phyloP scores from a whole-genome alignment of 306 rosid species.

The barrel medic (Medicago truncatula) region DNA sequence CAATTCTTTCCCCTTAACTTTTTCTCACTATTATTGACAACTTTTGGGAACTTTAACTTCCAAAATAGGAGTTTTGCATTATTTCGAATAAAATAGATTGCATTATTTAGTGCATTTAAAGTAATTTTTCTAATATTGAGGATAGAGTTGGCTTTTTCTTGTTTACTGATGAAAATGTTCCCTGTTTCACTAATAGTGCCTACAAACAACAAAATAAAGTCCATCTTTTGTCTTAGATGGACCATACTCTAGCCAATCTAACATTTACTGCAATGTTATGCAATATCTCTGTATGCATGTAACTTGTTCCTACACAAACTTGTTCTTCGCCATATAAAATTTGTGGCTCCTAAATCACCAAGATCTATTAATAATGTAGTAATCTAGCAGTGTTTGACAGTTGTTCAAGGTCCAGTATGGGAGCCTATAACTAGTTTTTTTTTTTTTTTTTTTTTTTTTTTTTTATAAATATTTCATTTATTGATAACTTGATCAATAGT shows the following conservation, averaged over 20 bases:
- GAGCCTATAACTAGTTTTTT: constrained; percentile 4
- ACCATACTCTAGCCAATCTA: constrained; percentile 35
- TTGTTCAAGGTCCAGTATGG: constrained; percentile 41
- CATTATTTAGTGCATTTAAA: not conserved
- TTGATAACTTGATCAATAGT: not conserved
- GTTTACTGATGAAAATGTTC: not conserved
- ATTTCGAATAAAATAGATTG: constrained; percentile 34
- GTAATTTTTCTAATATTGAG: constrained; percentile 35
- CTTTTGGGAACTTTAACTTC: constrained; percentile 27
- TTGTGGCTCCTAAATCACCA: constrained; percentile 41
- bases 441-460: not conserved
- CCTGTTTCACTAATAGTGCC: not conserved
- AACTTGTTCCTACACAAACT: constrained; percentile 24
- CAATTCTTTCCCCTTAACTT: constrained; percentile 32
- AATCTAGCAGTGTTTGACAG: constrained; percentile 25
- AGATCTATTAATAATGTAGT: constrained; percentile 22
- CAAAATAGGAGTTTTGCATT: constrained; percentile 32
- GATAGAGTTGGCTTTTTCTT: constrained; percentile 9
- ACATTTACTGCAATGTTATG: constrained; percentile 34
- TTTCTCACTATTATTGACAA: constrained; percentile 39
- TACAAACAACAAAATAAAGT: constrained; percentile 23
- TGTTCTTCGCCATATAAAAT: constrained; percentile 33
- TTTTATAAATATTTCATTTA: not conserved
- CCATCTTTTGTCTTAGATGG: constrained; percentile 39
- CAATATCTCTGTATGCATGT: constrained; percentile 25